phyloP scores from a whole-genome alignment of 2,329 filamentous ascomycete genomes.

The Diaporthe helianthi region DNA sequence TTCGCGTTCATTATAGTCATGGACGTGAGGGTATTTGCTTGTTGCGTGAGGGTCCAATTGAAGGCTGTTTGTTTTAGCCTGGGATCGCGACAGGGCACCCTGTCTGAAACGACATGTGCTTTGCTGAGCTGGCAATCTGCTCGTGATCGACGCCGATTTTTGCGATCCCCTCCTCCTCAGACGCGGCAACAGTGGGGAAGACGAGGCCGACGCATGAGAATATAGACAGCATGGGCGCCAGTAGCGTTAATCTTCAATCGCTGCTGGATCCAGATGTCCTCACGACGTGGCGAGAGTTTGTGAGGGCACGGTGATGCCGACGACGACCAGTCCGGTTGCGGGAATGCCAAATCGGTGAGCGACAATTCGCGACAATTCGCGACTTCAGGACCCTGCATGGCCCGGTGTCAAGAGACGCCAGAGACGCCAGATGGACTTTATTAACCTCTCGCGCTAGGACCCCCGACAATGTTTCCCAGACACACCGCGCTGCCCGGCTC shows the following conservation, averaged over 20 bases:
- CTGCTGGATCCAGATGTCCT: conserved; percentile 12
- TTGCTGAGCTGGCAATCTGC: conserved; percentile 7
- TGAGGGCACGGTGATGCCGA: conserved; percentile 26
- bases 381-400: conserved; percentile 16
- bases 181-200: conserved; percentile 14
- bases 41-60: conserved; percentile 8
- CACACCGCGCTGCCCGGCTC: conserved; percentile 19
- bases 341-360: conserved; percentile 23
- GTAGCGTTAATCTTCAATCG: conserved; percentile 21
- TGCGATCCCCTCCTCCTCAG: not conserved
- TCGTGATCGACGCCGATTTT: conserved; percentile 17
- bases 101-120: conserved; percentile 3
- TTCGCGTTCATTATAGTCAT: not conserved
- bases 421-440: not conserved
- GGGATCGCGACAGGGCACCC: conserved; percentile 12
- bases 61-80: conserved; percentile 14
- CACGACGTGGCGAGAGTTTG: conserved; percentile 4
- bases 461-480: conserved; percentile 14
- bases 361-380: conserved; percentile 27
- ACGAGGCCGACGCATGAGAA: conserved; percentile 22
- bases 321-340: conserved; percentile 23
- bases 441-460: conserved; percentile 20
- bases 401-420: not conserved
- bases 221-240: conserved; percentile 9
- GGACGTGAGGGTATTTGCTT: conserved; percentile 16